Base-by-base conservation (phyloP, 1,284 basidiomycete species). In the Afroboletus lepidellus region DNA sequence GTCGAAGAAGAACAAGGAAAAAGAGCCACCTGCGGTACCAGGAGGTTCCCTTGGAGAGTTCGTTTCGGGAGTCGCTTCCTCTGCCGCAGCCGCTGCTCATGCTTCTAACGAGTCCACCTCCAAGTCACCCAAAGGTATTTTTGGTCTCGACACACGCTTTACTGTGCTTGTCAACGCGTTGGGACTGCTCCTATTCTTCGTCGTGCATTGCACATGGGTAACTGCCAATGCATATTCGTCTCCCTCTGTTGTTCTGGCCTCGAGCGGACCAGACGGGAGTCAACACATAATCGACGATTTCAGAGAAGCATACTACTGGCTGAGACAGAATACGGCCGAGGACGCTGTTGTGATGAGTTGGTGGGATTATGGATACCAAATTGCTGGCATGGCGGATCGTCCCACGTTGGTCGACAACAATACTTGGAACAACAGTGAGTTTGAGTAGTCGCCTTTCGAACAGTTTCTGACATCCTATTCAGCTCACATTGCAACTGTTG, bases 291-390 rank as follows among this genome's bases (percentile, higher is more conserved):
- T 99, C 66, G 97, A 99, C 71, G 97, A 99, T 73, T 99, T 98
- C 85, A 83, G 97, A 55, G 97, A 99, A 76, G 97, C 97, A n/a
- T 99, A 99, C 71, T 98, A 99, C 72, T 99, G 97, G 97, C 75
- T 99, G 48, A 81, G 95, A 52, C 90, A 96, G 73, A 99, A 99
- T 76, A 99, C 97, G 2, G 79, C 87, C 3, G 77, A 92, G 70
- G 88, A 93, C 59, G 86, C 94, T 13, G 95, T 98, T 41, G 86
- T 99, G 34, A 96, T 97, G 93, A 94, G 90, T 60, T 99, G 97
- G 97, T 99, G 97, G 97, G 97, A 99, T 74, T 99, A 99, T 65
- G 97, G 97, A 20, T 99, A 99, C 71, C 96, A 99, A 74, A 98
- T 99, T 66, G 93, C 95, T 39, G 97, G 97, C 45, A 98, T 99